Evolutionary conservation across 108 stramenopile genomes (phyloP).

Genomic region (Craspedostauros australis): DNA sequence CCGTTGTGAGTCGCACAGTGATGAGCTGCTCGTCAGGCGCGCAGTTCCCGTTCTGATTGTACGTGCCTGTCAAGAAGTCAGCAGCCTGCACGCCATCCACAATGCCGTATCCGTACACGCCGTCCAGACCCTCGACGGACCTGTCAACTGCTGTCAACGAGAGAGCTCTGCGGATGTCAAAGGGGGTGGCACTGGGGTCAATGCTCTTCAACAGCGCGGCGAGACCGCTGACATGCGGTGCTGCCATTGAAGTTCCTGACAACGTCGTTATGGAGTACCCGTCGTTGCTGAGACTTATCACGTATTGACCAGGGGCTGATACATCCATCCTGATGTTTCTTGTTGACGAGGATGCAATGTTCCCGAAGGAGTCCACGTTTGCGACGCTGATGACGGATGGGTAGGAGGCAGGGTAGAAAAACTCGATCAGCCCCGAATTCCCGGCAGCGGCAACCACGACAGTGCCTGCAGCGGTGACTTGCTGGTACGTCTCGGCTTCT

Average conservation of each 20-base stretch:
- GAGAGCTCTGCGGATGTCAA: constrained; percentile 44
- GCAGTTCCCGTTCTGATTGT: neutral
- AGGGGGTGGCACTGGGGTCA: constrained; percentile 36
- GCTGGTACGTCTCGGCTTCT: constrained; percentile 18
- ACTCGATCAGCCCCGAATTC: constrained; percentile 33
- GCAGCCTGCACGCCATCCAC: constrained; percentile 6
- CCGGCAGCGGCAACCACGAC: constrained; percentile 58
- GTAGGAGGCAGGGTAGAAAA: constrained; percentile 53
- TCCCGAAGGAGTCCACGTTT: constrained; percentile 3
- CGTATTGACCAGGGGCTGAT: constrained; percentile 52
- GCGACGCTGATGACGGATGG: constrained; percentile 39
- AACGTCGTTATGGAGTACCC: constrained; percentile 1
- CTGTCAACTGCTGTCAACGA: constrained; percentile 24
- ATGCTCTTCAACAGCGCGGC: constrained; percentile 47
- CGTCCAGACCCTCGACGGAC: constrained; percentile 6
- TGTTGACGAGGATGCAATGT: constrained; percentile 5
- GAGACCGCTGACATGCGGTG: constrained; percentile 66
- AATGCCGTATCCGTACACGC: constrained; percentile 8
- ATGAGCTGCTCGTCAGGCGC: neutral
- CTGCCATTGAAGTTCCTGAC: constrained; percentile 52
- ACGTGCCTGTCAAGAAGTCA: neutral
- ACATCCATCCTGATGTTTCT: constrained; percentile 43
- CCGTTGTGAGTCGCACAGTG: neutral
- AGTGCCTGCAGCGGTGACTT: constrained; percentile 36
- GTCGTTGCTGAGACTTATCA: constrained; percentile 1